Evolutionary conservation across 1,284 basidiomycete genomes (phyloP).

Genomic region (Marasmius sp.): DNA sequence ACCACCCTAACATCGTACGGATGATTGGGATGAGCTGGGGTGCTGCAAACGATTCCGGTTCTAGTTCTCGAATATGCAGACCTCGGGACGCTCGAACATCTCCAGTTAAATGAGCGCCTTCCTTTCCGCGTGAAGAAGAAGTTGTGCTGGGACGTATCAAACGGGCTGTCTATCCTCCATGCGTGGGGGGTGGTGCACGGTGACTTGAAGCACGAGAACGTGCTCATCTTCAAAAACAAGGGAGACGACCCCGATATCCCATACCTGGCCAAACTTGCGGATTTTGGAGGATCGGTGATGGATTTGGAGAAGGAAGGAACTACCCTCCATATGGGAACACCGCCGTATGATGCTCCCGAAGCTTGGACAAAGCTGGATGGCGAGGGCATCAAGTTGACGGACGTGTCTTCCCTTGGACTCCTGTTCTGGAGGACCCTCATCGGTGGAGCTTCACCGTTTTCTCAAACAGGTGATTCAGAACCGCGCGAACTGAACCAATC

Average conservation of each 20-base stretch:
- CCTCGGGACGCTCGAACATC: constrained; percentile 7
- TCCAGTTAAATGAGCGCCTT: constrained; percentile 1
- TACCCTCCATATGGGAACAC: constrained; percentile 1
- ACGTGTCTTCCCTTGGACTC: constrained; percentile 9
- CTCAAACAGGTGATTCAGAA: not conserved
- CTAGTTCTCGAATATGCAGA: constrained; percentile 9
- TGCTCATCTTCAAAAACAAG: constrained; percentile 6
- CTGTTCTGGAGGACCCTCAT: constrained; percentile 7
- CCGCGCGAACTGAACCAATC: not conserved
- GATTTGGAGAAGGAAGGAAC: not conserved
- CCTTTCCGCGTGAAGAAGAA: constrained; percentile 6
- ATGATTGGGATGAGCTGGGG: constrained; percentile 11
- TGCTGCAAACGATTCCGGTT: constrained; percentile 3
- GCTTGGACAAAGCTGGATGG: not conserved
- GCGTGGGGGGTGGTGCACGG: constrained; percentile 9
- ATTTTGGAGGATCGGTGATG: constrained; percentile 12
- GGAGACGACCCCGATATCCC: not conserved
- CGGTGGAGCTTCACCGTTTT: constrained; percentile 5
- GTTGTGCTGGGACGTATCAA: constrained; percentile 8
- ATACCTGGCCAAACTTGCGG: constrained; percentile 7
- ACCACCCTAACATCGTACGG: constrained; percentile 12
- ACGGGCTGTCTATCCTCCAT: constrained; percentile 10
- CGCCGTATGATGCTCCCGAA: constrained; percentile 9
- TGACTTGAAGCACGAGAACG: constrained; percentile 13
- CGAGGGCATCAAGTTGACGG: constrained; percentile 4